Conservation (phyloP, 2,329 filamentous ascomycete genomes). For the Coniochaeta sp. region DNA sequence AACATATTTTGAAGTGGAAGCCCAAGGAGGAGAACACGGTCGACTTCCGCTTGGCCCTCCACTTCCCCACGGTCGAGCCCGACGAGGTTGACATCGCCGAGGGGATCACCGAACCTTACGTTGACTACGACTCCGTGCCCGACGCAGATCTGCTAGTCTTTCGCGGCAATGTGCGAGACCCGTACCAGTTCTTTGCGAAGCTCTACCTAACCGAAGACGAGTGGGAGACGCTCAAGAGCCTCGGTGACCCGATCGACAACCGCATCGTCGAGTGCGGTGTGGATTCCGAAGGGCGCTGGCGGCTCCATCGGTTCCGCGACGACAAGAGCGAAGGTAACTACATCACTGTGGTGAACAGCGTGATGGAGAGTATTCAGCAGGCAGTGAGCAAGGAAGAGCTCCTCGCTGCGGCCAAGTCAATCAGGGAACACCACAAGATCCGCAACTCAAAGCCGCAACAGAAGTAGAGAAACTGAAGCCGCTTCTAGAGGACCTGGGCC, state of each 20-base stretch:
- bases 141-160: slow-evolving; percentile 65
- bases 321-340: slow-evolving; percentile 93
- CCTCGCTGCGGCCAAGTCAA: slow-evolving; percentile 57
- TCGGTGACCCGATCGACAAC: slow-evolving; percentile 72
- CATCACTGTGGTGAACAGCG: slow-evolving; percentile 72
- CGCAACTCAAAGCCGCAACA: slow-evolving; percentile 27
- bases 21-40: slow-evolving; percentile 91
- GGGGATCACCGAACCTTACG: slow-evolving; percentile 52
- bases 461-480: slow-evolving; percentile 17
- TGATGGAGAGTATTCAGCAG: slow-evolving; percentile 84
- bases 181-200: slow-evolving; percentile 58
- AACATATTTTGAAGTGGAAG: slow-evolving; percentile 97
- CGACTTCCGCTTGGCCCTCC: slow-evolving; percentile 76
- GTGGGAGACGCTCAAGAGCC: slow-evolving; percentile 73
- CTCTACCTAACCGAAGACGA: slow-evolving; percentile 67
- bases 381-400: slow-evolving; percentile 79
- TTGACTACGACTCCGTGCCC: slow-evolving; percentile 72
- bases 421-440: slow-evolving; percentile 75
- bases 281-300: slow-evolving; percentile 70
- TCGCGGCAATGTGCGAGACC: slow-evolving; percentile 46
- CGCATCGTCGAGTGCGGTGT: slow-evolving; percentile 86
- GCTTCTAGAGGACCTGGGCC: too few relatives aligned
- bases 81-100: slow-evolving; percentile 61
- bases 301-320: slow-evolving; percentile 82
- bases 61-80: slow-evolving; percentile 66